Evolutionary conservation across 441 rosid genomes (phyloP).

Genomic region (Populus hybrid): DNA sequence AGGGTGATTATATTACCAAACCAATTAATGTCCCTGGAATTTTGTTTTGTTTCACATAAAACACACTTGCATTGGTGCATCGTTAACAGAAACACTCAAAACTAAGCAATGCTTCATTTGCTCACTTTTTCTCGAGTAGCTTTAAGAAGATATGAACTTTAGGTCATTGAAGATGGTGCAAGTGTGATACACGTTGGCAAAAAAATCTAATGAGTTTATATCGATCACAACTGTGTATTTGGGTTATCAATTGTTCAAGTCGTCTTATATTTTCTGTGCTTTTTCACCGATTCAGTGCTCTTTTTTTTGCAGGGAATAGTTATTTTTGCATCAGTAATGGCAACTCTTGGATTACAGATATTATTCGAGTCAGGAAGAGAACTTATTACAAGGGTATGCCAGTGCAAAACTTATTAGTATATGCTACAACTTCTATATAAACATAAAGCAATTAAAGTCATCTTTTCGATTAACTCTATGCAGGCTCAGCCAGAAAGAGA

Average conservation of each 20-base stretch:
- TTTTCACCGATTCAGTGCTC: background rate
- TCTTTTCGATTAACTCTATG: background rate
- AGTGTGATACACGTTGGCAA: background rate
- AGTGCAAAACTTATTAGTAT: background rate
- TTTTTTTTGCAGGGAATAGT: slow-evolving; percentile 45
- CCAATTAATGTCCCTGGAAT: background rate
- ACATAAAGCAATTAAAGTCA: background rate
- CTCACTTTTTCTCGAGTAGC: background rate
- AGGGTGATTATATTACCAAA: background rate
- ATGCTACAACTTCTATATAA: background rate
- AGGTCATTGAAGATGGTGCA: background rate
- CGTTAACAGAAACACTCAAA: background rate
- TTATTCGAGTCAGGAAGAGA: slow-evolving; percentile 53
- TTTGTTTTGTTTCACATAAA: background rate
- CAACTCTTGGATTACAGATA: slow-evolving; percentile 61
- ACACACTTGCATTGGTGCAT: background rate
- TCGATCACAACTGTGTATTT: background rate
- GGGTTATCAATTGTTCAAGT: background rate
- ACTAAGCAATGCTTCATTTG: background rate
- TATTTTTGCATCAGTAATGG: slow-evolving; percentile 62
- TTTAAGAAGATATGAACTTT: background rate
- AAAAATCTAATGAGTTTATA: background rate
- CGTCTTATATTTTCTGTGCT: background rate
- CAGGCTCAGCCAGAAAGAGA: slow-evolving; percentile 56
- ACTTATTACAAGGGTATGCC: slow-evolving; percentile 35